Percentiles rank a stretch among this genome's conserved stretches.
Evolutionary conservation across 73 alveolate genomes (phyloP).

Genomic region (Durusdinium trenchii): DNA sequence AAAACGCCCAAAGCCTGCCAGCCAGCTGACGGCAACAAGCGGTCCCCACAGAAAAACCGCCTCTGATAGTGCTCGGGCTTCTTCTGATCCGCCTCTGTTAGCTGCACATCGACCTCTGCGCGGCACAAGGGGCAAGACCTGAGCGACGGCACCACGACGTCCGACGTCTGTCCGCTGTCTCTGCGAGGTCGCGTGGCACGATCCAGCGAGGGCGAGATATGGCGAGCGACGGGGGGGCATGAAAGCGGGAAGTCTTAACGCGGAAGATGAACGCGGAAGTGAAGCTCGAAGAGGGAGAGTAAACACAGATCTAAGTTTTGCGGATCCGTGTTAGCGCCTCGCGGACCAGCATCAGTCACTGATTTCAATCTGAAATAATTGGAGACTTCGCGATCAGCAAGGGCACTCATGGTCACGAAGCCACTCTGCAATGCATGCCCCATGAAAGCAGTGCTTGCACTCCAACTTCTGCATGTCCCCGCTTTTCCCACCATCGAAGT

Average conservation of each 20-base stretch:
- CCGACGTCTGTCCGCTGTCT: no score
- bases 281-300: no score
- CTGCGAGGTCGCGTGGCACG: no score
- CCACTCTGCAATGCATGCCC: slow-evolving; percentile 54
- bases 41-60: no score
- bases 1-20: no score
- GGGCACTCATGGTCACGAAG: slow-evolving; percentile 34
- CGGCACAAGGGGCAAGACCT: slow-evolving; percentile 92
- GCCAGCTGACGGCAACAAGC: no score
- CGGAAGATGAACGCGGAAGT: no score
- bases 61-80: slow-evolving; percentile 76
- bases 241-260: no score
- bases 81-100: not conserved
- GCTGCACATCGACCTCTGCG: slow-evolving; percentile 66
- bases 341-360: not conserved
- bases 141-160: not conserved
- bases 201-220: no score
- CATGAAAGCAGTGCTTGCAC: slow-evolving; percentile 78
- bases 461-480: not conserved
- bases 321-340: not conserved
- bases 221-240: no score
- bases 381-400: not conserved
- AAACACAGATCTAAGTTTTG: no score
- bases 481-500: not conserved
- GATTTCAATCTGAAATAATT: not conserved